Evolutionary conservation across 2,329 filamentous ascomycete species (phyloP).

Genomic region (Colletotrichum limetticola): DNA sequence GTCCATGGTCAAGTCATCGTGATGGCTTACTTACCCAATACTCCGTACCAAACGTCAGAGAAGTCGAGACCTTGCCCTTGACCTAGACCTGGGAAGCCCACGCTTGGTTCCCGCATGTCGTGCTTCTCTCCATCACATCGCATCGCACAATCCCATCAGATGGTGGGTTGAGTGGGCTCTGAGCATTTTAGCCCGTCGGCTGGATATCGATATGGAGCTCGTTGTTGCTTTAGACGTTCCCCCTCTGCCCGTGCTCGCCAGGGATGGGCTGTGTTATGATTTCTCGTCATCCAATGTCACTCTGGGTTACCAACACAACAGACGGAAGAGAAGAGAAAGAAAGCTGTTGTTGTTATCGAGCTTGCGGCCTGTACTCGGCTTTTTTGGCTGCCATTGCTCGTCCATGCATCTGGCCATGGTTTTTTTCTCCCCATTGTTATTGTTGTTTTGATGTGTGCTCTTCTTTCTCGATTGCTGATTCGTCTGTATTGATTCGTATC

Average conservation of each 20-base stretch:
- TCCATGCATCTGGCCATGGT: neutral
- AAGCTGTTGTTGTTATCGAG: neutral
- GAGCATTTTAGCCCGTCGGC: neutral
- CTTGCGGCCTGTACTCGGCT: neutral
- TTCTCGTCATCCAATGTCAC: neutral
- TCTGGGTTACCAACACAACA: neutral
- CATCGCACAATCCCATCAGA: neutral
- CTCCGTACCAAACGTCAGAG: neutral
- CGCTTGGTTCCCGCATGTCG: slow-evolving; percentile 28
- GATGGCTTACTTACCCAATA: neutral
- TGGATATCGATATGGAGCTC: neutral
- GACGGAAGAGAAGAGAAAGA: neutral
- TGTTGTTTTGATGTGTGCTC: neutral
- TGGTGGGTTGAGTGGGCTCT: slow-evolving; percentile 5
- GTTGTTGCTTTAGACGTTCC: neutral
- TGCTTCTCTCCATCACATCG: slow-evolving; percentile 22
- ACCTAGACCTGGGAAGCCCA: neutral
- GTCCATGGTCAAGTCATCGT: slow-evolving; percentile 14
- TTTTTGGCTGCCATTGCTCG: neutral
- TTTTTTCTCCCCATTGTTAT: neutral
- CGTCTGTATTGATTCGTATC: neutral
- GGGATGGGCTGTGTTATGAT: neutral
- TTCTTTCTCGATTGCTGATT: neutral
- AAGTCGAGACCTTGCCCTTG: neutral
- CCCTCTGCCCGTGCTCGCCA: neutral